Base-by-base conservation (phyloP, 2,329 filamentous ascomycete species). In the Chlorencoelia australis region DNA sequence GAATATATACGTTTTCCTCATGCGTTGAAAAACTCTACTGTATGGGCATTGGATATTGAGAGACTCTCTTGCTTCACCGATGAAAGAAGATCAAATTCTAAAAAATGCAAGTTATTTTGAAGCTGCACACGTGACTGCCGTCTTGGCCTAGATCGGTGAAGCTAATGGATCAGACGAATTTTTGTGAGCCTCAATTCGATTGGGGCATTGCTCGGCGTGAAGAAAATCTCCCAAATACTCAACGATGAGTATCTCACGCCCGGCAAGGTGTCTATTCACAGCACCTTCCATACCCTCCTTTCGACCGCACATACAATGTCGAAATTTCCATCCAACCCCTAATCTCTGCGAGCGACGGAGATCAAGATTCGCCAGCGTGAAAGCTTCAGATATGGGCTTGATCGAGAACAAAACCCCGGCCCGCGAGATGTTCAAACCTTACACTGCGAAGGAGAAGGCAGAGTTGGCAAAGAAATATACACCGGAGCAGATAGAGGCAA, bases 401-500 rank as follows among this genome's bases (percentile, higher is more conserved):
- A 28, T 48, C 35, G 30, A 35, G 35, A 43, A 43, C n/a, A 7
- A 35, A 52, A 35, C 55, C 50, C 39, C 51, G 45, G 44, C 49
- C 10, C 53, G 63, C 43, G 53, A 70, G 27, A 56, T 62, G 28
- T 78, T 77, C 52, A 69, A 75, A 44, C 66, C 72, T 10, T 91
- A 87, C 63, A 76, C 75, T 10, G 61, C 69, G 26, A 69, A 77
- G 45, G 79, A 91, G 55, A 72, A 75, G 53, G 67, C 69, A 41
- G 53, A 62, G 14, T 68, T 94, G 40, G 61, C 62, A 40, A 63
- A 74, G 53, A 73, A 72, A 50, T 96, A 94, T 66, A 83, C 85
- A 0, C 70, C 79, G 11, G 75, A 81, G 57, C 89, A 96, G 64
- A 68, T 93, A 49, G 76, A 75, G 38, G 85, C 87, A 39, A 76